Base-by-base conservation (phyloP, 2,329 filamentous ascomycete genomes). In the Amauroascus verrucosus region DNA sequence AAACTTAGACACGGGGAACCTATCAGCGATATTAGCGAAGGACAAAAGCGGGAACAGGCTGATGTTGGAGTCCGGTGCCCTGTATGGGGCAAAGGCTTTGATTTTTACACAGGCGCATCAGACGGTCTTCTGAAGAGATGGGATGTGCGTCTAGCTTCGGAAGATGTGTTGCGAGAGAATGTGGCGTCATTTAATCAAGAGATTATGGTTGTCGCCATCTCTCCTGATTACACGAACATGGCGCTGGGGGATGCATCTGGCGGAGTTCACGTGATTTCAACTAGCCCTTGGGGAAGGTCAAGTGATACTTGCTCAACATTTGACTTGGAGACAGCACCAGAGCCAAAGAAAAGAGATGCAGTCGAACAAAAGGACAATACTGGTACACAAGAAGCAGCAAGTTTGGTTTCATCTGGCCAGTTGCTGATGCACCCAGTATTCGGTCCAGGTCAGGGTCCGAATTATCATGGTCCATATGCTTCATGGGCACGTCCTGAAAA, bases 41-140 rank as follows among this genome's bases (percentile, higher is more conserved):
- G 60, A 6, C 51, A 65, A 30, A 57, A 63, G 14, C 70, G 72
- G 18, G 80, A 82, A 57, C 58, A 73, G 14, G 70, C 71, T 4
- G 81, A 83, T 57, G 77, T 78, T 6, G 81, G 81, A 0, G 74
- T 83, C 0, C 74, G 76, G 16, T 75, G 81, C 56, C 70, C 79
- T 2, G 70, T 78, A 0, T 84, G 80, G 80, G 78, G 76, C 6
- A 65, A 73, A 3, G 72, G 71, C 4, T 67, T 72, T 16, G 69
- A 77, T 1, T 69, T 83, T 7, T 82, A 78, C 62, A 80, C 77
- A 22, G 81, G 80, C 14, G 77, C 77, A 5, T 82, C 80, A 3
- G 81, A 84, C 61, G 81, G 81, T 2, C 66, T 77, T 0, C 66
- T 84, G 37, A 82, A 81, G 55, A 68, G 70, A 2, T 84, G 81